Evolutionary conservation across 1,139 yeast genomes (phyloP), one percentile per base, ranked within the genome.

Genomic region (Hansenula lynferdii): DNA sequence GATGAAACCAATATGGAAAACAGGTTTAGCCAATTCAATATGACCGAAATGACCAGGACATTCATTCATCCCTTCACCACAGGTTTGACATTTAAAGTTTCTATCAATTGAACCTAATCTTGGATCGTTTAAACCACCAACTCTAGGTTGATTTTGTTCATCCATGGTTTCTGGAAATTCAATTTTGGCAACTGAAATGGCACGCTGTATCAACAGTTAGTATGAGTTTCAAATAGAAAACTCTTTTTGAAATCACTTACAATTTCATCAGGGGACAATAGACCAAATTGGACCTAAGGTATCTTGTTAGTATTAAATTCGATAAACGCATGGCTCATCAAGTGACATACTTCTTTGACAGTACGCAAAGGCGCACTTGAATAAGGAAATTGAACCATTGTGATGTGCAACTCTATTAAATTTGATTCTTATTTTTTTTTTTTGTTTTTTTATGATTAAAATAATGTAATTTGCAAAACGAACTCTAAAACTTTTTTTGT

Each of bases 11-110:
- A 94, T 87, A 64, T 94, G 98, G 65, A 94, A 92, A 24, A 94
- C 98, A 10, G 99, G 98, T 61, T 90, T 92, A 27, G 98, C 97
- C 49, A 94, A 74, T 61, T 94, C 98, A 45, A 94, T 94, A 60
- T 94, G 98, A 50, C 99, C 99, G 66, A 94, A 94, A 69, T 94
- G 99, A 43, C 99, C 99, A 2, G 97, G 97, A 65, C 99, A 94
- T 61, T 92, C 98, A 43, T 94, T 87, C 97, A 92, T 92, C 57
- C 94, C 96, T 64, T 92, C 98, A 56, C 96, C 95, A 73, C 99
- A 92, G 25, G 99, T 92, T 70, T 90, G 97, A 72, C 99, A 92
- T 68, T 87, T 86, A 72, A 85, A 85, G 61, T 89, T 90, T 62
- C 98, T 80, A 65, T 94, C 99, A 53, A 92, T 92, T 10, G 97